Evolutionary conservation across 257 asterid genomes (phyloP).

Genomic region (Verbena officinalis): DNA sequence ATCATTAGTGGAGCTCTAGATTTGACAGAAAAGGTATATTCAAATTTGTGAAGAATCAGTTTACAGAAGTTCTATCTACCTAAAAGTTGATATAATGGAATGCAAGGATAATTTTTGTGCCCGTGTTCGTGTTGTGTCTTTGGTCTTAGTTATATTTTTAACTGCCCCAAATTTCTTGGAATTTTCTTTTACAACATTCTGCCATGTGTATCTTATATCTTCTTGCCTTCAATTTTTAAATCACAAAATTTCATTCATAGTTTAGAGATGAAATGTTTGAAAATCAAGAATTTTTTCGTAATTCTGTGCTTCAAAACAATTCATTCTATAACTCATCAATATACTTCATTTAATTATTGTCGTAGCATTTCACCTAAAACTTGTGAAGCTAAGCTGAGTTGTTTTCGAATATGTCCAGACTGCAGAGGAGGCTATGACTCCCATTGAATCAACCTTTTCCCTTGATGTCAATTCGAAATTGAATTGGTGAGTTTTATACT

Average conservation of each 20-base stretch:
- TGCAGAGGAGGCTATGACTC: slow-evolving; percentile 98
- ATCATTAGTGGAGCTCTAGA: slow-evolving; percentile 96
- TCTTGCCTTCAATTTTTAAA: neutral
- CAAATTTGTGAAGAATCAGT: slow-evolving; percentile 1
- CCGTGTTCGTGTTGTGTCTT: neutral
- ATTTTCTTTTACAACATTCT: neutral
- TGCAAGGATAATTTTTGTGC: neutral
- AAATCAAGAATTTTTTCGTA: neutral
- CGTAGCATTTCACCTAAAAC: neutral
- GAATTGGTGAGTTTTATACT: slow-evolving; percentile 76
- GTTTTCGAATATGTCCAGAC: slow-evolving; percentile 56
- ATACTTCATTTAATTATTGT: neutral
- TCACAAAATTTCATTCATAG: neutral
- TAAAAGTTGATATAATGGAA: neutral
- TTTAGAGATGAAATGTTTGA: neutral
- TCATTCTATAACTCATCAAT: neutral
- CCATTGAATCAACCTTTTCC: slow-evolving; percentile 94
- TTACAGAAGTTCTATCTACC: neutral
- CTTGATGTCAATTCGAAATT: slow-evolving; percentile 88
- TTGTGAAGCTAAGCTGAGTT: slow-evolving; percentile 9
- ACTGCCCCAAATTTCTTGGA: slow-evolving; percentile 1
- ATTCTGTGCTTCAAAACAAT: neutral
- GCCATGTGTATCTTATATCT: neutral
- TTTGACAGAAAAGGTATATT: slow-evolving; percentile 86
- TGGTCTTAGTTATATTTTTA: neutral